Evolutionary conservation across 177 flowering plant genomes (phyloP).

Genomic region (Vitis hybrid): DNA sequence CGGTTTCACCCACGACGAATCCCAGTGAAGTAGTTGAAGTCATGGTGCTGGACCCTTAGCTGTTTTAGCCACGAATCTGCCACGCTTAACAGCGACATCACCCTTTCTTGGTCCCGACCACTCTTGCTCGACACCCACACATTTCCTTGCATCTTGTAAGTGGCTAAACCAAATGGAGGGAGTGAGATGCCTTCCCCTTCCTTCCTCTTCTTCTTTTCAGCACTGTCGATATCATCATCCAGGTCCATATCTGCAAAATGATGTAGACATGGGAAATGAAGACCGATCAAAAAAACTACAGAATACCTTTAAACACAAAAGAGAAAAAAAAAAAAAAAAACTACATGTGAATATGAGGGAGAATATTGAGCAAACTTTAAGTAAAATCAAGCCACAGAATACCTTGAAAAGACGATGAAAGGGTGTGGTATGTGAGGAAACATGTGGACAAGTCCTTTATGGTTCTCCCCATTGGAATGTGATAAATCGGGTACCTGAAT

Average conservation of each 20-base stretch:
- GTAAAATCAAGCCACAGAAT: background rate
- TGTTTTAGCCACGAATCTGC: conserved; percentile 99
- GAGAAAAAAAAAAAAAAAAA: background rate
- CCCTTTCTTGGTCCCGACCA: conserved; percentile 70
- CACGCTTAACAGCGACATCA: conserved; percentile 68
- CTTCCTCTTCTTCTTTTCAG: conserved; percentile 45
- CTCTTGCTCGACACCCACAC: conserved; percentile 69
- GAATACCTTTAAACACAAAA: background rate
- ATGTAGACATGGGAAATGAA: background rate
- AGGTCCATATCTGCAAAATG: conserved; percentile 49
- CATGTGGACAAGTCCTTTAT: conserved; percentile 89
- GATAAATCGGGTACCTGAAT: conserved; percentile 94
- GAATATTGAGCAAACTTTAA: background rate
- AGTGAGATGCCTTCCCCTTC: conserved; percentile 62
- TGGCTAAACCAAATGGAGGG: conserved; percentile 85
- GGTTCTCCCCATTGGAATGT: conserved; percentile 93
- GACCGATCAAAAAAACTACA: background rate
- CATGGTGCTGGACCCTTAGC: conserved; percentile 89
- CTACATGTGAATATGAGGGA: background rate
- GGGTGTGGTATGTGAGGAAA: conserved; percentile 96
- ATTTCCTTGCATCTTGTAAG: conserved; percentile 93
- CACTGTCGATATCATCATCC: conserved; percentile 43
- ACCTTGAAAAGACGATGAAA: conserved; percentile 98
- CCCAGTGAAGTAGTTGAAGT: conserved; percentile 81
- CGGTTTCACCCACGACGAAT: conserved; percentile 50